Evolutionary conservation across 2,329 filamentous ascomycete species (phyloP), one percentile per base, ranked within the genome.

Genomic region (Epichloe elymi): DNA sequence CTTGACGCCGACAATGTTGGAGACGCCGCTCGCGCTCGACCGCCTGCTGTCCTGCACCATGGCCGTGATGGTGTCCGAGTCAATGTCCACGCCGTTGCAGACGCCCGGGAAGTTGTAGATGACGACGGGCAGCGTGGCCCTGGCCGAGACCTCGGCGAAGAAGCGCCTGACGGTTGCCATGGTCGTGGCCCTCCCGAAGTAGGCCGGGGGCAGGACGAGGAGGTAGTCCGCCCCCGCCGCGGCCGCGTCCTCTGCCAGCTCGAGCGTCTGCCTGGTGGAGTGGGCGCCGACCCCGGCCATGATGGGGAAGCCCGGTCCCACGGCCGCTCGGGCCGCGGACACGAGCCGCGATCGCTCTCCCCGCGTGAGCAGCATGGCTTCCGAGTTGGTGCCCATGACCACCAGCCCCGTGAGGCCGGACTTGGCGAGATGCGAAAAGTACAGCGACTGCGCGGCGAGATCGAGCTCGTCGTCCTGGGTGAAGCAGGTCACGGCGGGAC

Each of bases 281-380:
- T 85, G 81, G 0, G 76, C 80, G 17, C 79, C 74, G 6, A 80
- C 77, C 36, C 82, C 82, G 70, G 48, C 89, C 74, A 93, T 89
- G 57, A 95, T 74, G 33, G 90, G 89, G 66, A 91, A 95, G 66
- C 91, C 83, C 0, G 88, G 86, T 0, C 90, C 89, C 46, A 94
- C 84, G 48, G 80, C 80, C 61, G 88, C 84, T 52, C 89, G 80
- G 65, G 82, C 82, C 11, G 75, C 68, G 30, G 67, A 62, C 23
- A 86, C 71, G n/a, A 84, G 71, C 40, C 70, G 67, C 46, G 67
- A 67, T 51, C 79, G 72, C 64, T 83, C 79, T 56, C 79, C 73
- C n/a, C 76, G 75, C 12, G 77, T 80, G 41, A 79, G 62, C 40
- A 79, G 71, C 60, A 78, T 77, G 12, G 75, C 70, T 59, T 79